A percentile compares a stretch with the other conserved stretches of the same genome.
phyloP scores from a whole-genome alignment of 768 basidiomycete genomes.

The Tremella fuciformis region DNA sequence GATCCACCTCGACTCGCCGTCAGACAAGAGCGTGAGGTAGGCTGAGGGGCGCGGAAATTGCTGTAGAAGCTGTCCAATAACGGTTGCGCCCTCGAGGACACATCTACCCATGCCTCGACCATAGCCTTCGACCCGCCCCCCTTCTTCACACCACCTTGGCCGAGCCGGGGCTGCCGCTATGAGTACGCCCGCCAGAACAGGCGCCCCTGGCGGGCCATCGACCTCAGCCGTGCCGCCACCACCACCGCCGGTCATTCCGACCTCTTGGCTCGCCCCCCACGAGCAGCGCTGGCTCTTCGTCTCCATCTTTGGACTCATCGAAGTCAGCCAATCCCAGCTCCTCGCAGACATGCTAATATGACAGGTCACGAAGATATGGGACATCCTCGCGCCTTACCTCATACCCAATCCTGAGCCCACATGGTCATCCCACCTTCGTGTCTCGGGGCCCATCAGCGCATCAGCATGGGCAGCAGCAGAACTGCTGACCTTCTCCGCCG shows the following conservation, averaged over 20 bases:
- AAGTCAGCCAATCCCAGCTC: constrained; percentile 57
- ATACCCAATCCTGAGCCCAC: constrained; percentile 50
- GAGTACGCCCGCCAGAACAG: too few relatives aligned
- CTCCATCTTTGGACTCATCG: constrained; percentile 70
- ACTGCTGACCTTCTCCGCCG: constrained; percentile 33
- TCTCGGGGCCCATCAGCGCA: constrained; percentile 25
- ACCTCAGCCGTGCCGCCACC: constrained; percentile 14
- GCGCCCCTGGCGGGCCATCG: background rate
- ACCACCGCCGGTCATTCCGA: constrained; percentile 63
- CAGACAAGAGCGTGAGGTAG: too few relatives aligned
- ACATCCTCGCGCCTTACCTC: constrained; percentile 62
- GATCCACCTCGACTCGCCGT: too few relatives aligned
- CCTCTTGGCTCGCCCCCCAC: constrained; percentile 69
- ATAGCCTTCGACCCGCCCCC: too few relatives aligned
- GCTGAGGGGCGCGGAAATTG: too few relatives aligned
- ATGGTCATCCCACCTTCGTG: constrained; percentile 57
- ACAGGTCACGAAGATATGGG: constrained; percentile 73
- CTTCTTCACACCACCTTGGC: too few relatives aligned
- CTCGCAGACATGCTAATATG: constrained; percentile 7
- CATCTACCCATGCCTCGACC: too few relatives aligned
- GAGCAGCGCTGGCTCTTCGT: constrained; percentile 76
- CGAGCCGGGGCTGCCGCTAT: too few relatives aligned
- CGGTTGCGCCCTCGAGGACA: too few relatives aligned
- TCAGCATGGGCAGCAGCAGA: constrained; percentile 46
- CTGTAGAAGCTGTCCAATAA: too few relatives aligned